Evolutionary conservation across 106 monocot species (phyloP).

Genomic region (Dendrobium officinale): DNA sequence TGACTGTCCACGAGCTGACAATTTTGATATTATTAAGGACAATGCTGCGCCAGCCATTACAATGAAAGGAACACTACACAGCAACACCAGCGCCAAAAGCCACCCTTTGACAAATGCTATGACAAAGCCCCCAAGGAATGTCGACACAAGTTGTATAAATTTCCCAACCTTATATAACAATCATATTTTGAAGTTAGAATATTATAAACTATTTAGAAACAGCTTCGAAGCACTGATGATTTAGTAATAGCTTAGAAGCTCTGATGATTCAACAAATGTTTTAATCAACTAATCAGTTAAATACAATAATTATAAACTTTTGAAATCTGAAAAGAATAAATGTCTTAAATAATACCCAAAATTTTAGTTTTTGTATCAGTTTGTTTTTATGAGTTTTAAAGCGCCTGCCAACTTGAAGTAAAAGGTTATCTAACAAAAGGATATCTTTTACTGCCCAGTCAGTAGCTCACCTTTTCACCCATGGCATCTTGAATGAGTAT

Average conservation of each 20-base stretch:
- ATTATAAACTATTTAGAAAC: neutral
- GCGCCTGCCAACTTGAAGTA: no score
- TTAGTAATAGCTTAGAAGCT: neutral
- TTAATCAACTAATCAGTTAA: no score
- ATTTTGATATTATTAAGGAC: conserved; percentile 30
- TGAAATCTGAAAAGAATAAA: no score
- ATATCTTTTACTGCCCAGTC: neutral
- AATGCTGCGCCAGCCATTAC: conserved; percentile 36
- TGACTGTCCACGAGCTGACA: conserved; percentile 35
- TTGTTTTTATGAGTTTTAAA: no score
- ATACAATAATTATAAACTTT: no score
- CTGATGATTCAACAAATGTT: no score
- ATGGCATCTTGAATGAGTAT: conserved; percentile 78
- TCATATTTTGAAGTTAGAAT: neutral
- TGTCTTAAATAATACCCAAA: no score
- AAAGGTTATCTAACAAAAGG: neutral
- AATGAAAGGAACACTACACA: conserved; percentile 51
- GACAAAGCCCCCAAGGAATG: conserved; percentile 61
- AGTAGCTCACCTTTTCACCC: conserved; percentile 60
- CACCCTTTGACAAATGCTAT: conserved; percentile 62
- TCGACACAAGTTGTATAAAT: conserved; percentile 56
- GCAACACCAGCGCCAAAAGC: conserved; percentile 64
- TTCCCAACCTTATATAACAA: conserved; percentile 40
- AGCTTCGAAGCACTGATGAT: no score
- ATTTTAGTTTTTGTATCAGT: no score